Conservation (phyloP, 192 early-diverging fungal genomes). For the Neocallimastix lanati region DNA sequence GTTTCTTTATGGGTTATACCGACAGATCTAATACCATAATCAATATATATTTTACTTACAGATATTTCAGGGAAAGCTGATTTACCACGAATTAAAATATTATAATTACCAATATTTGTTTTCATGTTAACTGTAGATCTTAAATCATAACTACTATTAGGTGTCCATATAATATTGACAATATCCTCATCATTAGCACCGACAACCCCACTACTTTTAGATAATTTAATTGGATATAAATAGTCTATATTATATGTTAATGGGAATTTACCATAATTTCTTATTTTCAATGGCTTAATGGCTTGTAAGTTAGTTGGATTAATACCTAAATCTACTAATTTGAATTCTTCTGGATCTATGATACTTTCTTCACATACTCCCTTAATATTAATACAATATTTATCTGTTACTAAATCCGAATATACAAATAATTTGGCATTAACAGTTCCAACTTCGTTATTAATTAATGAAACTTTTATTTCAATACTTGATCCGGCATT, state of each 20-base stretch:
- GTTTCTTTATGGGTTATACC: slow-evolving; percentile 23
- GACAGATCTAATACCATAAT: slow-evolving; percentile 40
- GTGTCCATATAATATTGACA: slow-evolving; percentile 27
- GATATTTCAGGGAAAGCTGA: slow-evolving; percentile 34
- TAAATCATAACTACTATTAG: slow-evolving; percentile 40
- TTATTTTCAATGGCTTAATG: slow-evolving; percentile 20
- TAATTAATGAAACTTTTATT: slow-evolving; percentile 22
- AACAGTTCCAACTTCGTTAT: slow-evolving; percentile 28
- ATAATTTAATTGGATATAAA: slow-evolving; percentile 36
- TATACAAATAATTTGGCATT: slow-evolving; percentile 21
- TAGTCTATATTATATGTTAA: slow-evolving; percentile 20
- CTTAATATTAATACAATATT: slow-evolving; percentile 19
- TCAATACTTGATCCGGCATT: slow-evolving; percentile 14
- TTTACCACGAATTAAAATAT: slow-evolving; percentile 33
- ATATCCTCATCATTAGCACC: slow-evolving; percentile 16
- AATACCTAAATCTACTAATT: slow-evolving; percentile 28
- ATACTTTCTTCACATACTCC: slow-evolving; percentile 45
- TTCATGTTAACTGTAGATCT: slow-evolving; percentile 25
- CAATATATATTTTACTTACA: slow-evolving; percentile 29
- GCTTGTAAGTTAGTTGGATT: slow-evolving; percentile 37
- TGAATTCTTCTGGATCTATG: slow-evolving; percentile 33
- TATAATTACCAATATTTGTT: slow-evolving; percentile 41
- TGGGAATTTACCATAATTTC: slow-evolving; percentile 36
- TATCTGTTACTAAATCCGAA: slow-evolving; percentile 34
- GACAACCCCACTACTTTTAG: slow-evolving; percentile 16